Evolutionary conservation across 352 stramenopile species (phyloP).

Genomic region (Phytophthora aleatoria): DNA sequence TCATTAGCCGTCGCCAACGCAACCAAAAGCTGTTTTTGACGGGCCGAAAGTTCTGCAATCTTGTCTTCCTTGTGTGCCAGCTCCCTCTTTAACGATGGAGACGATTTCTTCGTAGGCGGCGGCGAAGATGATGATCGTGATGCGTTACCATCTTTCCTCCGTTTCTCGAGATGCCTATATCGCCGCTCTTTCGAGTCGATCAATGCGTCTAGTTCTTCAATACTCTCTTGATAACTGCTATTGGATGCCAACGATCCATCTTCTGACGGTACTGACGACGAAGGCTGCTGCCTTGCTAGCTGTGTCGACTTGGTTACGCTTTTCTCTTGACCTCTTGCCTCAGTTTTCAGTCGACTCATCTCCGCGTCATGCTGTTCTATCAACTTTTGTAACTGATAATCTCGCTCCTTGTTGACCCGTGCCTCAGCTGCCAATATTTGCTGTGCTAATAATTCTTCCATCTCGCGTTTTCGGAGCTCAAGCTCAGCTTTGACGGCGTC

Average conservation of each 20-base stretch:
- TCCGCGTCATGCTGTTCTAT: constrained; percentile 51
- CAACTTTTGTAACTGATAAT: constrained; percentile 37
- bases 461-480: constrained; percentile 28
- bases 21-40: constrained; percentile 38
- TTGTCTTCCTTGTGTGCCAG: constrained; percentile 51
- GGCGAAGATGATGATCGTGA: constrained; percentile 11
- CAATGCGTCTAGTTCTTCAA: constrained; percentile 46
- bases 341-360: constrained; percentile 30
- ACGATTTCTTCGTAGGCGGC: constrained; percentile 21
- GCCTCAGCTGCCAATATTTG: constrained; percentile 41
- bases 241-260: constrained; percentile 17
- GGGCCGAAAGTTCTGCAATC: constrained; percentile 34
- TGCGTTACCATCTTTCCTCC: constrained; percentile 20
- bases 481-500: constrained; percentile 19
- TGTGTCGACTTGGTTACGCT: constrained; percentile 7
- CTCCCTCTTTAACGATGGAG: constrained; percentile 31
- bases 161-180: constrained; percentile 24
- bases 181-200: constrained; percentile 42
- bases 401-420: constrained; percentile 45
- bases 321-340: constrained; percentile 12
- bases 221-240: constrained; percentile 35
- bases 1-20: constrained; percentile 75
- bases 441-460: constrained; percentile 41
- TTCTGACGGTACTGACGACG: constrained; percentile 34
- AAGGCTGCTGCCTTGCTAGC: constrained; percentile 24